Percentiles rank a stretch among this genome's conserved stretches.
Evolutionary conservation across 352 stramenopile genomes (phyloP).

Genomic region (Pythium aphanidermatum): DNA sequence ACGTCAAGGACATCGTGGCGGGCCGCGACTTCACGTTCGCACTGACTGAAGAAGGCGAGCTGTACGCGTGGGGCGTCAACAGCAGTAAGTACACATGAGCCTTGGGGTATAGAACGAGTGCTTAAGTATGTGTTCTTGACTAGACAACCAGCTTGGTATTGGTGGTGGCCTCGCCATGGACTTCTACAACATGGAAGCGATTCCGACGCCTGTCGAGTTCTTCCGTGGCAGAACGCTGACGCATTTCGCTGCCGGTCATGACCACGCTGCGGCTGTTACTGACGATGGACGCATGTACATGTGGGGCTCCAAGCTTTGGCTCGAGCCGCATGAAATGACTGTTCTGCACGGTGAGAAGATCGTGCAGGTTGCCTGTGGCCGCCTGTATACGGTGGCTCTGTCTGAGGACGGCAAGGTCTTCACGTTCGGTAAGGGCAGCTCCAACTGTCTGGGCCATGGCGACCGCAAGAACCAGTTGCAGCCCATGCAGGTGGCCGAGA

Average conservation of each 20-base stretch:
- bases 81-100: constrained; percentile 55
- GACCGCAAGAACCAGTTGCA: constrained; percentile 88
- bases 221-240: constrained; percentile 62
- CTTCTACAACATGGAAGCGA: constrained; percentile 92
- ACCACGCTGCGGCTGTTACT: constrained; percentile 86
- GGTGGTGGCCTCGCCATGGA: constrained; percentile 88
- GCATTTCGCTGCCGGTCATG: constrained; percentile 90
- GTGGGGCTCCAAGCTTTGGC: constrained; percentile 88
- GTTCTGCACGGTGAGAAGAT: constrained; percentile 65
- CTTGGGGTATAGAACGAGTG: too few species aligned
- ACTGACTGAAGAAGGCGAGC: constrained; percentile 71
- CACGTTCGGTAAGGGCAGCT: constrained; percentile 85
- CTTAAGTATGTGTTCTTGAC: background rate
- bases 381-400: constrained; percentile 78
- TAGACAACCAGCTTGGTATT: constrained; percentile 87
- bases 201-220: constrained; percentile 80
- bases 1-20: constrained; percentile 62
- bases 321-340: constrained; percentile 90
- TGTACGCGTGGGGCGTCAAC: constrained; percentile 92
- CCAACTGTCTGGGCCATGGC: constrained; percentile 84
- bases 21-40: constrained; percentile 89
- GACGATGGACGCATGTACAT: constrained; percentile 73
- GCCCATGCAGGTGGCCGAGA: constrained; percentile 63
- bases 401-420: constrained; percentile 71
- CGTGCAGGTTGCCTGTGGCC: constrained; percentile 77